phyloP scores from a whole-genome alignment of 306 rosid genomes.

The Chamaecrista fasciculata region DNA sequence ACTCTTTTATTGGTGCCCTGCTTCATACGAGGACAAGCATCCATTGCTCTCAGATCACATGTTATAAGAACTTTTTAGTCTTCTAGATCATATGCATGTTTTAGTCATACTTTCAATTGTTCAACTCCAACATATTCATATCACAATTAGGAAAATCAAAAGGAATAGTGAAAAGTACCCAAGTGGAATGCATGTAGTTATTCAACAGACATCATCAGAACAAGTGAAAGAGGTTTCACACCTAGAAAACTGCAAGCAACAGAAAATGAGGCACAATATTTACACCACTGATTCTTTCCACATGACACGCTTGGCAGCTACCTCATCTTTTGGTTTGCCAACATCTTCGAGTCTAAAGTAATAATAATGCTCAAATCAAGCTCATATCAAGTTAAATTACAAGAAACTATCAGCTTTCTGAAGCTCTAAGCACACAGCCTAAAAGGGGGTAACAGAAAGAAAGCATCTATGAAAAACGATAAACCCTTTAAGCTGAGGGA shows the following conservation, averaged over 20 bases:
- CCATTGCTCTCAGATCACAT: not conserved
- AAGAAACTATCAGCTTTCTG: not conserved
- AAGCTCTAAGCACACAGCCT: not conserved
- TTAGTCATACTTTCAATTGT: not conserved
- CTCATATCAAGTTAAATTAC: not conserved
- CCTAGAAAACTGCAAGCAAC: slow-evolving; percentile 97
- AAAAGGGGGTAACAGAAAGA: not conserved
- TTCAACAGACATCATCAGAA: not conserved
- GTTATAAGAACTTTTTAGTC: not conserved
- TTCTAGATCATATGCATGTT: not conserved
- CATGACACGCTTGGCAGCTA: slow-evolving; percentile 88
- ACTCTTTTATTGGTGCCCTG: not conserved
- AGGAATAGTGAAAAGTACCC: not conserved
- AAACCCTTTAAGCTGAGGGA: not conserved
- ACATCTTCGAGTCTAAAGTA: slow-evolving; percentile 85
- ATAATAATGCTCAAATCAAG: not conserved
- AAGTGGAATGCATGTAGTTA: not conserved
- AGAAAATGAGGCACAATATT: slow-evolving; percentile 74
- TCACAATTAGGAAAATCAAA: not conserved
- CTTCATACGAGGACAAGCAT: not conserved
- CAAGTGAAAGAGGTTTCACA: slow-evolving; percentile 27
- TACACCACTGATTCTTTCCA: slow-evolving; percentile 86
- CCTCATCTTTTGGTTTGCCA: slow-evolving; percentile 94
- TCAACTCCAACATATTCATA: not conserved
- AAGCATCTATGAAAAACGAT: not conserved